Base-by-base conservation (phyloP, 306 rosid species). In the Prosopis cineraria region DNA sequence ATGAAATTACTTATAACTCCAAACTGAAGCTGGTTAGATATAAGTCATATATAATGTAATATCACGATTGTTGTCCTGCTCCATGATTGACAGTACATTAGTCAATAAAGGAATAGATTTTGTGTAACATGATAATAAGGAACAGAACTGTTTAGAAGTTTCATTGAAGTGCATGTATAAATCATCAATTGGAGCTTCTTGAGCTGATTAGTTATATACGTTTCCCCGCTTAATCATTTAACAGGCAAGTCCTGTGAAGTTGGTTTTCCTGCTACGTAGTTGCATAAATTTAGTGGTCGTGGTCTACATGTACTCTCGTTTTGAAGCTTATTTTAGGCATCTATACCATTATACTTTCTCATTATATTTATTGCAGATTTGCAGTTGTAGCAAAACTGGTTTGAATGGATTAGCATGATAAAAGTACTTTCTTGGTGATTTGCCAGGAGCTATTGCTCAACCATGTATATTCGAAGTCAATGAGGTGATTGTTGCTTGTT, bases 1-100 rank as follows among this genome's bases (percentile, higher is more conserved):
- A 62, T 63, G 45, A 64, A 58, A 63, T 19, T 43, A 50, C 37
- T 60, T 37, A 22, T 70, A 70, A 63, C 25, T 75, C 62, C 43
- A 58, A 66, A 33, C 33, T 40, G 68, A 64, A 76, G 43, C 9
- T 39, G 4, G 48, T 31, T 36, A 56, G 39, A 14, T 53, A 25
- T 33, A 4, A 58, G 39, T 72, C 68, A 63, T 70, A 25, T 27
- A 65, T 20, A 22, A 14, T 36, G 45, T 67, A 12, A 6, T 36
- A 73, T 79, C 52, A 50, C 24, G 29, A 34, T 29, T 44, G 37
- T 53, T 52, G 36, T 39, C 10, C 48, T 50, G 45, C 56, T 73
- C 22, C 24, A 36, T 58, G 30, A 76, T 27, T 56, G 64, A 47
- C 5, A 25, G 39, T 27, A 13, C 24, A 43, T 68, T 68, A 68